Conservation (phyloP, 768 basidiomycete genomes). For the Strobilomyces dryophilus region DNA sequence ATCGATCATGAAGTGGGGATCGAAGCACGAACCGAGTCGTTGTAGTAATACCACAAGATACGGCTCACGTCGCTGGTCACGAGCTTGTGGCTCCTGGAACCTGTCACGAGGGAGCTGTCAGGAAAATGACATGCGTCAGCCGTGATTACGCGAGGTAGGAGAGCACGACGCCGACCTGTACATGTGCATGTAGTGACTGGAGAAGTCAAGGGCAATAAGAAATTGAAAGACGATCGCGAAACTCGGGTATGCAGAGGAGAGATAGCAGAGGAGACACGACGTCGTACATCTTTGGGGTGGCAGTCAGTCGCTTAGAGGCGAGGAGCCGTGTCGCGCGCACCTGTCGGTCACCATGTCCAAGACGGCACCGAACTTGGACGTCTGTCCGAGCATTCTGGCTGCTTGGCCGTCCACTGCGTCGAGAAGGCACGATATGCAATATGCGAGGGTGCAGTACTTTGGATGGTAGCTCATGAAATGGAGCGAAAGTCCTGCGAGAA, state of each 20-base stretch:
- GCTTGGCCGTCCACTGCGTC: slow-evolving; percentile 96
- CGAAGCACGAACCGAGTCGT: slow-evolving; percentile 66
- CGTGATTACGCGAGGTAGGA: neutral
- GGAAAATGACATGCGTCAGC: slow-evolving; percentile 4
- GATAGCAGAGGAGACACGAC: slow-evolving; percentile 89
- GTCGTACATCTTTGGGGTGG: slow-evolving; percentile 82
- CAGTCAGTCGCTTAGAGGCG: neutral
- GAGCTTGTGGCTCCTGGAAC: slow-evolving; percentile 87
- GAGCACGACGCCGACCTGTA: slow-evolving; percentile 63
- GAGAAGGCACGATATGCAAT: slow-evolving; percentile 85
- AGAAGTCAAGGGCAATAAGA: slow-evolving; percentile 95
- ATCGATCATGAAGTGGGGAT: neutral
- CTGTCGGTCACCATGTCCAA: slow-evolving; percentile 99
- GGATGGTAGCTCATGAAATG: slow-evolving; percentile 96
- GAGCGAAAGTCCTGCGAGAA: slow-evolving; percentile 84
- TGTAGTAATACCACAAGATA: slow-evolving; percentile 92
- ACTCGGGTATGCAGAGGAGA: slow-evolving; percentile 85
- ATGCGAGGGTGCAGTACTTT: slow-evolving; percentile 84
- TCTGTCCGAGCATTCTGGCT: slow-evolving; percentile 83
- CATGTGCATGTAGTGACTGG: slow-evolving; percentile 99
- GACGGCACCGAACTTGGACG: slow-evolving; percentile 95
- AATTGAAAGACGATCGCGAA: slow-evolving; percentile 87
- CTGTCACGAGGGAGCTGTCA: slow-evolving; percentile 86
- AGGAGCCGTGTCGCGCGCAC: slow-evolving; percentile 39
- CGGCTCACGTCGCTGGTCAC: slow-evolving; percentile 91